A percentile compares a stretch with the other conserved stretches of the same genome.
Evolutionary conservation across 75 land plant species (phyloP).

Genomic region (Gnetum montanum): DNA sequence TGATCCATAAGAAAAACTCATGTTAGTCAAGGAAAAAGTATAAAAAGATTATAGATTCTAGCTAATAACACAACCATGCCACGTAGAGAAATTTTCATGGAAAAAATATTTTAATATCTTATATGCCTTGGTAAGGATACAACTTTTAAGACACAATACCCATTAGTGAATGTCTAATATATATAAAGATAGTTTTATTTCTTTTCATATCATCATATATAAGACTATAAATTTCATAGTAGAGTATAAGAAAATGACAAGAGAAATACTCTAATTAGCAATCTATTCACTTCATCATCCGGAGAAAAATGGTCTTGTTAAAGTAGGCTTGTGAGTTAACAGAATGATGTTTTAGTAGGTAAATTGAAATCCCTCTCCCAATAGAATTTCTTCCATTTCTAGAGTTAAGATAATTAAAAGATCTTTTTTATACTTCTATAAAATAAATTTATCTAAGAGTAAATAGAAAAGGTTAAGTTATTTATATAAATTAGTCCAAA

Average conservation of each 20-base stretch:
- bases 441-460: neutral
- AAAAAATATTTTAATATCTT: neutral
- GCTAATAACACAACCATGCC: neutral
- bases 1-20: neutral
- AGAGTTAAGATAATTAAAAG: neutral
- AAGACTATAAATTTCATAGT: neutral
- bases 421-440: neutral
- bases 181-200: conserved; percentile 15
- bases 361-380: no score
- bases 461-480: neutral
- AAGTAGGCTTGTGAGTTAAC: no score
- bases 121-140: conserved; percentile 14
- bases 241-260: no score
- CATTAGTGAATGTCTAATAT: conserved; percentile 12
- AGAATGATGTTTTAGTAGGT: no score
- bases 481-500: neutral
- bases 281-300: no score
- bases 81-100: neutral
- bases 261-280: no score
- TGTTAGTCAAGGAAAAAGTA: neutral
- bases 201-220: conserved; percentile 2
- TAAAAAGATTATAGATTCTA: neutral
- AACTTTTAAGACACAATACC: conserved; percentile 10
- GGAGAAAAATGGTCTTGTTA: no score
- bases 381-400: no score